These are phyloP conservation scores for Boletellus deceptivus DNA, from an alignment of 1,284 basidiomycete species.

Conservation along the genomic window DNA sequence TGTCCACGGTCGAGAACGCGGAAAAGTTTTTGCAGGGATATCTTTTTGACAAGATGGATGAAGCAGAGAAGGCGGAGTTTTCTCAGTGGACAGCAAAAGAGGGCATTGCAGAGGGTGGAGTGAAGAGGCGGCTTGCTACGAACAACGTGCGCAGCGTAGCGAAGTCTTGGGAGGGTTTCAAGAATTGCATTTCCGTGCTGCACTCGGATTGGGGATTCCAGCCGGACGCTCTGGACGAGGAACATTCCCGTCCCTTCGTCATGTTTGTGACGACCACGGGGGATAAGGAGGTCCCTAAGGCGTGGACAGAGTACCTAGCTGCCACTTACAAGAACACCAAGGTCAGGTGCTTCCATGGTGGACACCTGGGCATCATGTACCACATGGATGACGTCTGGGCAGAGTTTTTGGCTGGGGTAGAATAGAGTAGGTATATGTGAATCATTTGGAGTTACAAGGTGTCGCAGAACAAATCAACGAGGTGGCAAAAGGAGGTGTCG, in stretches of 20 bases:
- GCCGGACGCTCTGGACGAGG: constrained; percentile 42
- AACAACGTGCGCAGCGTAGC: constrained; percentile 47
- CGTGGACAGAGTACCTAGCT: constrained; percentile 48
- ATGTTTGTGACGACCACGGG: constrained; percentile 41
- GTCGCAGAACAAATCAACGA: constrained; percentile 21
- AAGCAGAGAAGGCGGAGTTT: constrained; percentile 40
- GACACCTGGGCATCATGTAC: constrained; percentile 45
- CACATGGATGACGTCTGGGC: constrained; percentile 45
- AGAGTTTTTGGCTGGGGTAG: constrained; percentile 35
- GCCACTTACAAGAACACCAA: constrained; percentile 40
- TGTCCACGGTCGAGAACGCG: constrained; percentile 41
- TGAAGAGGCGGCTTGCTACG: constrained; percentile 41
- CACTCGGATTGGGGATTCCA: constrained; percentile 56
- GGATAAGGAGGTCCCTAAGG: constrained; percentile 38
- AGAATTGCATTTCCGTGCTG: constrained; percentile 41
- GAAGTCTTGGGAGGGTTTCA: constrained; percentile 52
- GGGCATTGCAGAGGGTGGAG: constrained; percentile 42
- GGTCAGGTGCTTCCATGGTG: constrained; percentile 42
- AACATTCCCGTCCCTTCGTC: constrained; percentile 44
- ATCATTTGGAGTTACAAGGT: constrained; percentile 5
- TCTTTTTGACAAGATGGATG: constrained; percentile 43
- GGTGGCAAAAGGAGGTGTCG: constrained; percentile 23
- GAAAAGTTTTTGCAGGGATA: constrained; percentile 38
- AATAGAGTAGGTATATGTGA: constrained; percentile 9
- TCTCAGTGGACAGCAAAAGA: constrained; percentile 41